These are phyloP conservation scores for Arthrinium puccinioides DNA, from an alignment of 2,329 filamentous ascomycete genomes.

Conservation along the genomic window DNA sequence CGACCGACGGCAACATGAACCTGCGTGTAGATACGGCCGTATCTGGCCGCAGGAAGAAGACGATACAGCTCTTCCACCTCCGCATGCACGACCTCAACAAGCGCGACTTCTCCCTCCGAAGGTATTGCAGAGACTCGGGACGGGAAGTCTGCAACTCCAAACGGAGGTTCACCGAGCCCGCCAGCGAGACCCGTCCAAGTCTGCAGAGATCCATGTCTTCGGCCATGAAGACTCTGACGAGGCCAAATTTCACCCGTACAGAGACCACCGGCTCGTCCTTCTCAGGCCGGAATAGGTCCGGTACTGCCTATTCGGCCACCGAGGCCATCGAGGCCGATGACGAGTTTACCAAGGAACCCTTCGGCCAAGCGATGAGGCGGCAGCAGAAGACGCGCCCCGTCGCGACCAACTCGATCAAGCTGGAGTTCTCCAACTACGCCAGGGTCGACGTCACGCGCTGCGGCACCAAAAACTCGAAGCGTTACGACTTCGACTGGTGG, in stretches of 20 bases:
- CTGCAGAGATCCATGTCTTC: slow-evolving; percentile 40
- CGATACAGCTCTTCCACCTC: slow-evolving; percentile 77
- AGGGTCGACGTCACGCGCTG: slow-evolving; percentile 74
- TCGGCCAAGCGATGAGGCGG: slow-evolving; percentile 10
- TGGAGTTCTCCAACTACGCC: slow-evolving; percentile 97
- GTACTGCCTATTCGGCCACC: slow-evolving; percentile 28
- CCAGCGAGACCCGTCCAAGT: slow-evolving; percentile 27
- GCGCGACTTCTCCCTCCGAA: slow-evolving; percentile 81
- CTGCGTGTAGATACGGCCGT: slow-evolving; percentile 78
- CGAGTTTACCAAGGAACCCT: slow-evolving; percentile 20
- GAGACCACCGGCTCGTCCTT: slow-evolving; percentile 25
- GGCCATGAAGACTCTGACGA: slow-evolving; percentile 38
- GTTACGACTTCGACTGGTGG: slow-evolving; percentile 94
- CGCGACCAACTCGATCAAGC: slow-evolving; percentile 72
- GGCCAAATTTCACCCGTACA: slow-evolving; percentile 27
- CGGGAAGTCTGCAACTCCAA: slow-evolving; percentile 85
- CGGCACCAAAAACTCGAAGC: slow-evolving; percentile 59
- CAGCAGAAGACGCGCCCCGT: slow-evolving; percentile 27
- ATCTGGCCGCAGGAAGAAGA: slow-evolving; percentile 57
- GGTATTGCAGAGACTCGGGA: slow-evolving; percentile 88
- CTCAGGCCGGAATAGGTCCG: slow-evolving; percentile 22
- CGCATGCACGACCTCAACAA: slow-evolving; percentile 87
- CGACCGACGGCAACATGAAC: slow-evolving; percentile 93
- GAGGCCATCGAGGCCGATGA: slow-evolving; percentile 18
- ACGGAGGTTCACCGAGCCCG: slow-evolving; percentile 56